Conservation (phyloP, 2,329 filamentous ascomycete species). For the Arthrobotrys conoides region DNA sequence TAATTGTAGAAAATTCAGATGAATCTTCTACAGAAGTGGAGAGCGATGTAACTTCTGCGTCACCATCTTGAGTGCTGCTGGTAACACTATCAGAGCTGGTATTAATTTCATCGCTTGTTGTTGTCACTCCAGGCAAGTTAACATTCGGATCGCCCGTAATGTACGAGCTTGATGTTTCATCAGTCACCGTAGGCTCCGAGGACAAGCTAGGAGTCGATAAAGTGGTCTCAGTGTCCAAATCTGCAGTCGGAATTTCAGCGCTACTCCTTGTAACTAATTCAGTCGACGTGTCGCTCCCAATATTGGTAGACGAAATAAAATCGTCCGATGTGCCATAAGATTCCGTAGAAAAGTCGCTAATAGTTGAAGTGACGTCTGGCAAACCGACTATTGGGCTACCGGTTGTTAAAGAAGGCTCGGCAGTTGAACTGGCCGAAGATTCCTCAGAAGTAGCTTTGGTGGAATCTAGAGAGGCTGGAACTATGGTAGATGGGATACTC, state of each 20-base stretch:
- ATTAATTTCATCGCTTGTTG: background rate
- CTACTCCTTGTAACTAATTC: background rate
- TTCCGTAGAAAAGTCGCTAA: background rate
- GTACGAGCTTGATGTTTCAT: background rate
- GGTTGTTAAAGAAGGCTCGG: background rate
- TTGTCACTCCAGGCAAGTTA: background rate
- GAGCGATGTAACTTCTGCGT: background rate
- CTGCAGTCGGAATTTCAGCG: background rate
- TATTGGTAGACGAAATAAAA: background rate
- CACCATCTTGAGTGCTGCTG: background rate
- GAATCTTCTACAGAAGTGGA: background rate
- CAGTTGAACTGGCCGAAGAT: background rate
- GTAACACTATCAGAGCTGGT: background rate
- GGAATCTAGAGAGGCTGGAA: background rate
- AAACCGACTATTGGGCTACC: slow-evolving; percentile 7
- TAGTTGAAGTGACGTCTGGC: slow-evolving; percentile 6
- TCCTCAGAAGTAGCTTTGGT: background rate
- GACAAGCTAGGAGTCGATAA: background rate
- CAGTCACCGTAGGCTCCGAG: background rate
- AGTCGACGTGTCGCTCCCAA: background rate
- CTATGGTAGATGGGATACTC: background rate
- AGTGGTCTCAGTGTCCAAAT: background rate
- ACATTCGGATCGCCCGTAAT: slow-evolving; percentile 2
- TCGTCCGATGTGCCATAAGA: no score
- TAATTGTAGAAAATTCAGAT: background rate